These are phyloP conservation scores for Lipomyces yamadae DNA, from an alignment of 805 yeast genomes.

Conservation along the genomic window DNA sequence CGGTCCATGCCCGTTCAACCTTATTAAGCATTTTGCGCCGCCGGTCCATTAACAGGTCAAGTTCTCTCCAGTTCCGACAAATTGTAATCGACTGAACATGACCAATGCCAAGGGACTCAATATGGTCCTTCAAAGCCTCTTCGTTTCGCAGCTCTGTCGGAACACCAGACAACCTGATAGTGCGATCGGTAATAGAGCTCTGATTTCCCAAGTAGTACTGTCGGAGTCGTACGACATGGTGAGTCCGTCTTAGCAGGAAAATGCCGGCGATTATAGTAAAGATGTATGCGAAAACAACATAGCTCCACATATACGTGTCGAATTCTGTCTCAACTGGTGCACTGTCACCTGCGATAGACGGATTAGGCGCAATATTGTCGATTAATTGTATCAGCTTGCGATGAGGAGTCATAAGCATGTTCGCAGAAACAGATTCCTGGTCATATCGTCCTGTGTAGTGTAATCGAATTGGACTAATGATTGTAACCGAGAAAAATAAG, in stretches of 20 bases:
- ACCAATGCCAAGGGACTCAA: constrained; percentile 79
- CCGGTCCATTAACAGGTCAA: constrained; percentile 67
- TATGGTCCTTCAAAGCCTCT: constrained; percentile 69
- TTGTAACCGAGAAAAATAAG: constrained; percentile 68
- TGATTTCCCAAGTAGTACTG: constrained; percentile 83
- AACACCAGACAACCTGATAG: constrained; percentile 81
- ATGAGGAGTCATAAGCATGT: neutral
- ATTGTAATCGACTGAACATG: constrained; percentile 75
- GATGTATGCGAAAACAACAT: constrained; percentile 82
- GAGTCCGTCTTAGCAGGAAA: constrained; percentile 70
- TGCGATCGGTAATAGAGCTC: constrained; percentile 87
- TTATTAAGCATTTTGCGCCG: constrained; percentile 59
- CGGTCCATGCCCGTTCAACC: constrained; percentile 75
- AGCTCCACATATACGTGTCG: constrained; percentile 76
- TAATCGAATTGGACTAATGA: constrained; percentile 84
- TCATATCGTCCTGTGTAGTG: constrained; percentile 82
- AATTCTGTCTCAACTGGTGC: constrained; percentile 49
- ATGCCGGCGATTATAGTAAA: constrained; percentile 73
- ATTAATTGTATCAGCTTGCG: neutral
- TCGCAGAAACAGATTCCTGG: constrained; percentile 1
- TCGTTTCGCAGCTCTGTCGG: constrained; percentile 80
- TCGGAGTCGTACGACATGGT: constrained; percentile 72
- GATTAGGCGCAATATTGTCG: neutral
- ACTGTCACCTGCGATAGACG: neutral
- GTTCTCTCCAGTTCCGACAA: constrained; percentile 82